These are phyloP conservation scores for Moesziomyces parantarcticus DNA, from an alignment of 1,284 basidiomycete genomes.

Conservation along the genomic window DNA sequence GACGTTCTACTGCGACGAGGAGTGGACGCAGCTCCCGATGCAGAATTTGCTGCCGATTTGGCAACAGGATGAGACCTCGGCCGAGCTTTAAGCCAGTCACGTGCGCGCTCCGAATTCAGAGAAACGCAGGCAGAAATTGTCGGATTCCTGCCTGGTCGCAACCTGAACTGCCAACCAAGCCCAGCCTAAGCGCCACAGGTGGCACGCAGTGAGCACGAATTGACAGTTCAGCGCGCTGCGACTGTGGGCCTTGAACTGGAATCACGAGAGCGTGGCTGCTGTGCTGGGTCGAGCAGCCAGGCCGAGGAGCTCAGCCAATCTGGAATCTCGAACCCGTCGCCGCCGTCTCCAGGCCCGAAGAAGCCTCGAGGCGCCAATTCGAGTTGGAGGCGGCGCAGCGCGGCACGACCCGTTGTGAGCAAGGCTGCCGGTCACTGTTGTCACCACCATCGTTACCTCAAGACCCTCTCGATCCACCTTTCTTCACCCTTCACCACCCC, in stretches of 20 bases:
- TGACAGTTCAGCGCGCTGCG: background rate
- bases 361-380: background rate
- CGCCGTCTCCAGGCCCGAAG: background rate
- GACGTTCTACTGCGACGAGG: too few relatives aligned
- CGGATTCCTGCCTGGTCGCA: background rate
- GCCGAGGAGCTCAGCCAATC: background rate
- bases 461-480: slow-evolving; percentile 26
- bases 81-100: background rate
- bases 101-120: background rate
- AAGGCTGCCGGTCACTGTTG: slow-evolving; percentile 28
- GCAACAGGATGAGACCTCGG: background rate
- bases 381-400: slow-evolving; percentile 1
- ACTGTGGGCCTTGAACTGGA: background rate
- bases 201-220: background rate
- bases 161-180: background rate
- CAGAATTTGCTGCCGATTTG: background rate
- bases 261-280: background rate
- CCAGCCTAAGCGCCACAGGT: background rate
- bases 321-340: background rate
- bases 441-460: slow-evolving; percentile 40
- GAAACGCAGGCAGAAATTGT: background rate
- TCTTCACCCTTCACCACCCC: slow-evolving; percentile 35
- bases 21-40: background rate
- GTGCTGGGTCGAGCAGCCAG: background rate
- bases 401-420: slow-evolving; percentile 6